Percentiles rank a stretch among this genome's conserved stretches.
Evolutionary conservation across 2,329 filamentous ascomycete genomes (phyloP).

Genomic region (Phialophora macrospora): DNA sequence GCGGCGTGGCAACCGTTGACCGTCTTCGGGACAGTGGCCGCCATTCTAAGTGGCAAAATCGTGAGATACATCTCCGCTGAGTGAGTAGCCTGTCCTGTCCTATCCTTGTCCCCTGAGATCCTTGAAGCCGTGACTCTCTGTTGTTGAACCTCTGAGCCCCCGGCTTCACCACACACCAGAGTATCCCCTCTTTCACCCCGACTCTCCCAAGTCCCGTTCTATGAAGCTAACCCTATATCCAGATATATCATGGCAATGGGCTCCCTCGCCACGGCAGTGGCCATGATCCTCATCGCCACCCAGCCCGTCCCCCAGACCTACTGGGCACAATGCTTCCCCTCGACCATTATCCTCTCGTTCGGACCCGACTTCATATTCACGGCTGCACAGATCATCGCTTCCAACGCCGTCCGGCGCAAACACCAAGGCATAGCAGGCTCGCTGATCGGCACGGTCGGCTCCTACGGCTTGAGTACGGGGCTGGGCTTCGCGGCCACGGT

Average conservation of each 20-base stretch:
- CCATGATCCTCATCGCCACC: slow-evolving; percentile 50
- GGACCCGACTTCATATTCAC: slow-evolving; percentile 59
- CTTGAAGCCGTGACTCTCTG: not conserved
- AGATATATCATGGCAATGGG: slow-evolving; percentile 55
- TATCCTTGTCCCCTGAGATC: not conserved
- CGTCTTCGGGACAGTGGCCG: slow-evolving; percentile 47
- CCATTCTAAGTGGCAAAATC: slow-evolving; percentile 52
- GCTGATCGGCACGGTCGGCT: slow-evolving; percentile 54
- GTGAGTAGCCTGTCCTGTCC: slow-evolving; percentile 4
- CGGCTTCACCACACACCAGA: not conserved
- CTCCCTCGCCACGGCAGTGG: slow-evolving; percentile 41
- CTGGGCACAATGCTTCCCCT: slow-evolving; percentile 52
- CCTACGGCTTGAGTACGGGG: slow-evolving; percentile 52
- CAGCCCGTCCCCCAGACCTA: slow-evolving; percentile 54
- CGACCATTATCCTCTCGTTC: slow-evolving; percentile 45
- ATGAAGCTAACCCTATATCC: not conserved
- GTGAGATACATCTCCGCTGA: slow-evolving; percentile 55
- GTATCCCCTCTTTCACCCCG: not conserved
- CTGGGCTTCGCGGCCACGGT: slow-evolving; percentile 53
- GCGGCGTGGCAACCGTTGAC: slow-evolving; percentile 51
- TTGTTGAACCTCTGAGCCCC: not conserved
- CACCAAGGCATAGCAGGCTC: slow-evolving; percentile 50
- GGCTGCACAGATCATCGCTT: slow-evolving; percentile 60
- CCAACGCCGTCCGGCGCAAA: slow-evolving; percentile 53
- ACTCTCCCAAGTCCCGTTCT: not conserved